Evolutionary conservation across 2,329 filamentous ascomycete species (phyloP).

Genomic region (Verticillium isaacii): DNA sequence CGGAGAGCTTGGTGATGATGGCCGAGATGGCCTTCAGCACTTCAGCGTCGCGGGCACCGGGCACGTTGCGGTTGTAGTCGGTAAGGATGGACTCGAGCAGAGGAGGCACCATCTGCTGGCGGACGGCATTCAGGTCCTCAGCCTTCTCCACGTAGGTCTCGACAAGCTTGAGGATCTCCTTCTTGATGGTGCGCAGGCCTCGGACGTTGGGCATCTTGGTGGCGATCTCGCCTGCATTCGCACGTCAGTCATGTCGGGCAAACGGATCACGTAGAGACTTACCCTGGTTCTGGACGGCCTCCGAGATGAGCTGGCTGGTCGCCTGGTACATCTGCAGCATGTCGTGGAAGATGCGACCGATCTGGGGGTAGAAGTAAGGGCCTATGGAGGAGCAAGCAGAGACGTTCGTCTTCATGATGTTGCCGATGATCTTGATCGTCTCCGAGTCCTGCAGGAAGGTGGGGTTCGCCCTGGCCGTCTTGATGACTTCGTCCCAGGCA

Average conservation of each 20-base stretch:
- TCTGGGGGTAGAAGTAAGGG: slow-evolving; percentile 96
- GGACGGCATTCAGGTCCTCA: slow-evolving; percentile 90
- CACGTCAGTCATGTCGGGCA: background rate
- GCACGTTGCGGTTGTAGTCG: slow-evolving; percentile 96
- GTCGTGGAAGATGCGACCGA: slow-evolving; percentile 94
- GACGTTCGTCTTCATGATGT: slow-evolving; percentile 99
- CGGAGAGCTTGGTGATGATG: slow-evolving; percentile 92
- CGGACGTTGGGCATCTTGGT: slow-evolving; percentile 97
- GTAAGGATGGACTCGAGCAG: slow-evolving; percentile 89
- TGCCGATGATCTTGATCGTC: slow-evolving; percentile 97
- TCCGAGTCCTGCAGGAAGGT: slow-evolving; percentile 85
- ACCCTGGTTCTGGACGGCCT: slow-evolving; percentile 56
- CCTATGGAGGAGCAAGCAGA: slow-evolving; percentile 97
- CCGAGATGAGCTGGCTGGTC: slow-evolving; percentile 92
- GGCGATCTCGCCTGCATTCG: slow-evolving; percentile 71
- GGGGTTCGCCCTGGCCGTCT: slow-evolving; percentile 78
- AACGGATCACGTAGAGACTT: background rate
- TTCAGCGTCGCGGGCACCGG: slow-evolving; percentile 92
- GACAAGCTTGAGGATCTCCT: slow-evolving; percentile 97
- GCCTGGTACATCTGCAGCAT: slow-evolving; percentile 99
- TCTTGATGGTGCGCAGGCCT: slow-evolving; percentile 95
- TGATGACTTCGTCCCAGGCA: slow-evolving; percentile 95
- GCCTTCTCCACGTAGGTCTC: slow-evolving; percentile 98
- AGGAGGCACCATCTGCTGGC: slow-evolving; percentile 91
- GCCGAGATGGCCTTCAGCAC: slow-evolving; percentile 97